Evolutionary conservation across 768 basidiomycete species (phyloP).

Genomic region (Podaxis sp.): DNA sequence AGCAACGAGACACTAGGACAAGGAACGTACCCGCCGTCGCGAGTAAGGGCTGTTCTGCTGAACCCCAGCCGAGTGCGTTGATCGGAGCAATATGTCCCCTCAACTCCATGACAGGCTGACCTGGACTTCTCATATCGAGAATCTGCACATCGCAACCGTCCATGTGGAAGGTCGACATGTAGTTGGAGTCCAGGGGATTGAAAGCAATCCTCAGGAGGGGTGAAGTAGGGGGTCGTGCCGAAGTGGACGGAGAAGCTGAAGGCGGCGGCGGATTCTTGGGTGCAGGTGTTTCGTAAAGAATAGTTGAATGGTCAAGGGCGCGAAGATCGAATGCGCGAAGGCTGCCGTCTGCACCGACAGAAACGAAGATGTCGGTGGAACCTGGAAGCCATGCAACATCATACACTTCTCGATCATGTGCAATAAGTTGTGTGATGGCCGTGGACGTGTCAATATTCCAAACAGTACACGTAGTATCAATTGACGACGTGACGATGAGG

Average conservation of each 20-base stretch:
- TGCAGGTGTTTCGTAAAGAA: constrained; percentile 89
- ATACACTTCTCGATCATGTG: constrained; percentile 94
- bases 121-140: constrained; percentile 95
- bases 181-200: constrained; percentile 88
- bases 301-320: constrained; percentile 96
- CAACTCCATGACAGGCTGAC: constrained; percentile 90
- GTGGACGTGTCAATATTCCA: constrained; percentile 96
- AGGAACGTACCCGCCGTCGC: constrained; percentile 70
- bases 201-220: constrained; percentile 86
- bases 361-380: constrained; percentile 96
- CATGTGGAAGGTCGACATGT: constrained; percentile 96
- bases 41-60: constrained; percentile 75
- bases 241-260: constrained; percentile 49
- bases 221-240: constrained; percentile 70
- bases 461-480: constrained; percentile 97
- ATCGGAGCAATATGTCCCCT: constrained; percentile 78
- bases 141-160: constrained; percentile 89
- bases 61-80: constrained; percentile 89
- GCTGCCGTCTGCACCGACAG: constrained; percentile 96
- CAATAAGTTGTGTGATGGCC: constrained; percentile 95
- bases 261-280: constrained; percentile 67
- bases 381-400: constrained; percentile 98
- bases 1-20: neutral
- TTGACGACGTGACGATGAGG: constrained; percentile 93
- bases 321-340: constrained; percentile 95